Conservation (phyloP, 2,329 filamentous ascomycete species). For the Epichloe gansuensis region DNA sequence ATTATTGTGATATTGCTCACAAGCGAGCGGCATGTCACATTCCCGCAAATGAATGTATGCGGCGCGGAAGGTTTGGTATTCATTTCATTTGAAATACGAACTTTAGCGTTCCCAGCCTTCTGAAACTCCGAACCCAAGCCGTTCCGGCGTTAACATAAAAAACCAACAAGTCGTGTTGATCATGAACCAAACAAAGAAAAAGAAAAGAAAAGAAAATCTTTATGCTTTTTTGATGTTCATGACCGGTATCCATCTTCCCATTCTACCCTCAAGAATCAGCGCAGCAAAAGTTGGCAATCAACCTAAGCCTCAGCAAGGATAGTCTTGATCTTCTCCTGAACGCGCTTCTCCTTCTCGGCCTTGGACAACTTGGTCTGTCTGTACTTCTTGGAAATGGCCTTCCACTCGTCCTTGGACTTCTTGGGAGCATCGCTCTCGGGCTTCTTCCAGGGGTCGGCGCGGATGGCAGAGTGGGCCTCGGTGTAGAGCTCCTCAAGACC, state of each 20-base stretch:
- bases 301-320: conserved; percentile 43
- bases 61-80: conserved; percentile 21
- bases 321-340: conserved; percentile 86
- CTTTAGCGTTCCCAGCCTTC: conserved; percentile 26
- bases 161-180: neutral
- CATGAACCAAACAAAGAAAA: neutral
- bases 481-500: conserved; percentile 93
- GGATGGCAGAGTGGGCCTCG: conserved; percentile 92
- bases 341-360: conserved; percentile 68
- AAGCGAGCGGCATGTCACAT: neutral
- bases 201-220: neutral
- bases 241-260: neutral
- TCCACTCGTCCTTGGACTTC: conserved; percentile 97
- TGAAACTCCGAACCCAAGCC: conserved; percentile 28
- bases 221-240: neutral
- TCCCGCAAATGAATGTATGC: neutral
- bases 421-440: conserved; percentile 58
- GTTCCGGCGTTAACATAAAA: conserved; percentile 3
- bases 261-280: no score
- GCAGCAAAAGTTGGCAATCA: conserved; percentile 6
- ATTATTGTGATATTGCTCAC: neutral
- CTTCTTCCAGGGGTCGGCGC: conserved; percentile 97
- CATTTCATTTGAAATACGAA: conserved; percentile 22
- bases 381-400: conserved; percentile 90
- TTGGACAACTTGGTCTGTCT: conserved; percentile 62